phyloP scores from a whole-genome alignment of 495 filamentous ascomycete species.

The Lepraria neglecta region DNA sequence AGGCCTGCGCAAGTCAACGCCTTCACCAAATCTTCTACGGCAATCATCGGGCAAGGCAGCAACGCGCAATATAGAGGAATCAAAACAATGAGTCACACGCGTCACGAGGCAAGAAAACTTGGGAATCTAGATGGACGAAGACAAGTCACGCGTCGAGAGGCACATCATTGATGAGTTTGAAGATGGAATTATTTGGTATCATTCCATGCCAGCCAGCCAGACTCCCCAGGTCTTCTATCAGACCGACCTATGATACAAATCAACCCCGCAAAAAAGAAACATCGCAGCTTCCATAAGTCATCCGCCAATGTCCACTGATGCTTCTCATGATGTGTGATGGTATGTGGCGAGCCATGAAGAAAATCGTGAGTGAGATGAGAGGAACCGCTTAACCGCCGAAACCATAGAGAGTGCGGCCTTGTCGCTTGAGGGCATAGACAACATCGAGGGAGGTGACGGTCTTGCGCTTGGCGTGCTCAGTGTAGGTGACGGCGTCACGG shows the following conservation, averaged over 20 bases:
- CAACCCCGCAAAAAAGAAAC: slow-evolving; percentile 20
- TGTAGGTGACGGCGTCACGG: slow-evolving; percentile 98
- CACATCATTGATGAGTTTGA: not conserved
- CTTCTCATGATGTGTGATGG: slow-evolving; percentile 17
- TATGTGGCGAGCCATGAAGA: slow-evolving; percentile 21
- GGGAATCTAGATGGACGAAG: not conserved
- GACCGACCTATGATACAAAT: slow-evolving; percentile 29
- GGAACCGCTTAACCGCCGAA: slow-evolving; percentile 81
- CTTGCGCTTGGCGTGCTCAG: slow-evolving; percentile 98
- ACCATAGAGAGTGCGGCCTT: slow-evolving; percentile 94
- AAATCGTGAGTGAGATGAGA: slow-evolving; percentile 26
- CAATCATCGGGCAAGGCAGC: not conserved
- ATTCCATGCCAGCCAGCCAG: slow-evolving; percentile 26
- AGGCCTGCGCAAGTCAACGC: not conserved
- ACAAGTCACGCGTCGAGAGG: not conserved
- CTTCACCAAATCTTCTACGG: not conserved
- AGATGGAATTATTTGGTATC: slow-evolving; percentile 30
- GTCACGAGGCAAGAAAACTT: not conserved
- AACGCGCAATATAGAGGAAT: not conserved
- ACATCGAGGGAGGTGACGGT: slow-evolving; percentile 96
- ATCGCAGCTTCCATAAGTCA: slow-evolving; percentile 24
- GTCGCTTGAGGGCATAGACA: slow-evolving; percentile 94
- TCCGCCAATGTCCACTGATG: slow-evolving; percentile 21
- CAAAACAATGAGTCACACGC: slow-evolving; percentile 19
- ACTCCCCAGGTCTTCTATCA: slow-evolving; percentile 24